Percentiles rank a stretch among this genome's conserved stretches.
Conservation (phyloP, 805 yeast genomes). For the Candida piceae region DNA sequence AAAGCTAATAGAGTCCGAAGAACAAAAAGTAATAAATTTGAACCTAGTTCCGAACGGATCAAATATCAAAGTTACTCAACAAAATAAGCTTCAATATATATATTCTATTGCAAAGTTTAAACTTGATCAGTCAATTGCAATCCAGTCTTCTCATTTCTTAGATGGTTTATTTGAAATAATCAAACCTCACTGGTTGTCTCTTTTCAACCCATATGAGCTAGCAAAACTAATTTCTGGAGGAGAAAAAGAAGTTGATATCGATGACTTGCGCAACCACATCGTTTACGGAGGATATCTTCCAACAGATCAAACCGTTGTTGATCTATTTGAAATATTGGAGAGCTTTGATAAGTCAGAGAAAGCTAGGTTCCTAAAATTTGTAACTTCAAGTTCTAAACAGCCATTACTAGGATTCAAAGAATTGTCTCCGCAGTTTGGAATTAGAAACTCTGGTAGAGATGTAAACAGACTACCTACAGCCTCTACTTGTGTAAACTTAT, state of each 20-base stretch:
- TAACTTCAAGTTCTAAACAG: constrained; percentile 87
- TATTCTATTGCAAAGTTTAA: constrained; percentile 76
- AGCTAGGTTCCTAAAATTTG: constrained; percentile 72
- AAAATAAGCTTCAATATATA: constrained; percentile 67
- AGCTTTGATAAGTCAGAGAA: constrained; percentile 65
- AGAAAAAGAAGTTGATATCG: constrained; percentile 58
- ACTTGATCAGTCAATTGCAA: constrained; percentile 54
- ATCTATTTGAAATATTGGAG: constrained; percentile 71
- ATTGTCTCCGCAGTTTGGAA: constrained; percentile 74
- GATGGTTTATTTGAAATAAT: constrained; percentile 69
- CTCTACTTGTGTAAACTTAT: constrained; percentile 84
- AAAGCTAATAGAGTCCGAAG: constrained; percentile 27
- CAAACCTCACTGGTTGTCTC: constrained; percentile 66
- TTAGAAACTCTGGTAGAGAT: constrained; percentile 59
- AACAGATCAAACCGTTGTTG: constrained; percentile 51
- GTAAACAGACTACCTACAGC: constrained; percentile 74
- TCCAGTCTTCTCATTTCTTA: constrained; percentile 59
- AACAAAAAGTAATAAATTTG: constrained; percentile 34
- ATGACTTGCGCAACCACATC: constrained; percentile 60
- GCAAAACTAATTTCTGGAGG: constrained; percentile 85
- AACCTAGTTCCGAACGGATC: constrained; percentile 63
- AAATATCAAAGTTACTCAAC: constrained; percentile 45
- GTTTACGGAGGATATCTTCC: constrained; percentile 60
- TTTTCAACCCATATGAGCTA: constrained; percentile 81
- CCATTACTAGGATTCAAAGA: constrained; percentile 83